These are phyloP conservation scores for Aaosphaeria pasadenensis DNA, from an alignment of 2,329 filamentous ascomycete genomes.

Conservation along the genomic window DNA sequence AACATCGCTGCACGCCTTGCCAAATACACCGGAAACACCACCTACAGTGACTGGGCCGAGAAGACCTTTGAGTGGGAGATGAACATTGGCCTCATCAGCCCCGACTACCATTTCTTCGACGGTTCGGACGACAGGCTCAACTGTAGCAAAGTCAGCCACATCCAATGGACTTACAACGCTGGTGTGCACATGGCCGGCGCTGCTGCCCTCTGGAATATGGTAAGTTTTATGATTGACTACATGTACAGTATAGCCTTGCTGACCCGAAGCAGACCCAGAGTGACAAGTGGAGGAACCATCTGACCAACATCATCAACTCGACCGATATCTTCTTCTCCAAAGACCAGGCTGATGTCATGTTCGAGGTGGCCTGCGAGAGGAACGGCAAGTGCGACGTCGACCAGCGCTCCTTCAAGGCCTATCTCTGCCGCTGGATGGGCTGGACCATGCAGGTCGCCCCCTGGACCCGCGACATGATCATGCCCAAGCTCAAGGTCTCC, in stretches of 20 bases:
- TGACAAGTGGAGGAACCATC: slow-evolving; percentile 27
- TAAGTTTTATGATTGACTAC: slow-evolving; percentile 22
- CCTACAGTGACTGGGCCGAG: slow-evolving; percentile 58
- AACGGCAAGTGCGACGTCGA: slow-evolving; percentile 47
- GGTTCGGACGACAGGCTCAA: slow-evolving; percentile 44
- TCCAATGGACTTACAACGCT: slow-evolving; percentile 49
- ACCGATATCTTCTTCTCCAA: slow-evolving; percentile 43
- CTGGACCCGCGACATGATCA: slow-evolving; percentile 39
- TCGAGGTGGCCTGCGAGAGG: slow-evolving; percentile 47
- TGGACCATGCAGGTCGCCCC: slow-evolving; percentile 40
- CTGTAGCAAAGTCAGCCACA: slow-evolving; percentile 43
- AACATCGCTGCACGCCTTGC: slow-evolving; percentile 75
- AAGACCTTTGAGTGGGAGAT: slow-evolving; percentile 59
- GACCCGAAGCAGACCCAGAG: slow-evolving; percentile 21
- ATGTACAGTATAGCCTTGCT: not conserved
- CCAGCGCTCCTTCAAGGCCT: slow-evolving; percentile 47
- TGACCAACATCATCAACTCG: slow-evolving; percentile 33
- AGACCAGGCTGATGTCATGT: slow-evolving; percentile 41
- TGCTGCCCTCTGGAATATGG: slow-evolving; percentile 48
- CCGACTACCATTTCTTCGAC: slow-evolving; percentile 45
- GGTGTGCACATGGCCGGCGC: slow-evolving; percentile 47
- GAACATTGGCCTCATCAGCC: slow-evolving; percentile 49
- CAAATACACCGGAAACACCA: slow-evolving; percentile 62
- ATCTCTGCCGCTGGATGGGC: slow-evolving; percentile 43
- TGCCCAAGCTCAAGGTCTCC: slow-evolving; percentile 52